phyloP scores from a whole-genome alignment of 106 monocot species.

The Phalaenopsis aphrodite region DNA sequence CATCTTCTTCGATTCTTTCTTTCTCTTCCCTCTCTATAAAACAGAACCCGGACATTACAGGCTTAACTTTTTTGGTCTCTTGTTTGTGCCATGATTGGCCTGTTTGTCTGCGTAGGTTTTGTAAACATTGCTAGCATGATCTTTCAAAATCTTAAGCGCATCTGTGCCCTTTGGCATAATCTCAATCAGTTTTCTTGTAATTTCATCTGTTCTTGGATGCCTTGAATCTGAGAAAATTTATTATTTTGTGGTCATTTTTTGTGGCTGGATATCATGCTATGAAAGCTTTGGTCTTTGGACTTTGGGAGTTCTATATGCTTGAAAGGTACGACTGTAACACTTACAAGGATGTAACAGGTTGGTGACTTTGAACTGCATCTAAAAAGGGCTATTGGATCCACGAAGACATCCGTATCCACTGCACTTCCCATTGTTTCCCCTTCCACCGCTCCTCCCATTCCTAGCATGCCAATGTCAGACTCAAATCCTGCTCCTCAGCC shows the following conservation, averaged over 20 bases:
- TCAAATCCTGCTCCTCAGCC: constrained; percentile 27
- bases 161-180: no score
- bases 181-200: no score
- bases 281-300: not conserved
- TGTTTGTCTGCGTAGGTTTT: no score
- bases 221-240: not conserved
- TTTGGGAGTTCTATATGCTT: not conserved
- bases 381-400: constrained; percentile 46
- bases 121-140: no score
- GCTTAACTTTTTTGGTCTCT: not conserved
- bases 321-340: not conserved
- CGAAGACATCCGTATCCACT: constrained; percentile 15
- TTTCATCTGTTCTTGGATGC: no score
- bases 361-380: constrained; percentile 86
- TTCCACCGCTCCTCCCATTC: constrained; percentile 58
- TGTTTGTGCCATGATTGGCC: not conserved
- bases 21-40: no score
- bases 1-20: no score
- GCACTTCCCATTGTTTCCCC: constrained; percentile 48
- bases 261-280: not conserved
- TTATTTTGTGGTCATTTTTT: not conserved
- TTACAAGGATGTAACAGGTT: constrained; percentile 37
- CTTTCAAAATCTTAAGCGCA: no score
- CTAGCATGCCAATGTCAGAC: constrained; percentile 57
- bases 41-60: not conserved